Evolutionary conservation across 1,284 basidiomycete genomes (phyloP).

Genomic region (Dichomitus squalens): DNA sequence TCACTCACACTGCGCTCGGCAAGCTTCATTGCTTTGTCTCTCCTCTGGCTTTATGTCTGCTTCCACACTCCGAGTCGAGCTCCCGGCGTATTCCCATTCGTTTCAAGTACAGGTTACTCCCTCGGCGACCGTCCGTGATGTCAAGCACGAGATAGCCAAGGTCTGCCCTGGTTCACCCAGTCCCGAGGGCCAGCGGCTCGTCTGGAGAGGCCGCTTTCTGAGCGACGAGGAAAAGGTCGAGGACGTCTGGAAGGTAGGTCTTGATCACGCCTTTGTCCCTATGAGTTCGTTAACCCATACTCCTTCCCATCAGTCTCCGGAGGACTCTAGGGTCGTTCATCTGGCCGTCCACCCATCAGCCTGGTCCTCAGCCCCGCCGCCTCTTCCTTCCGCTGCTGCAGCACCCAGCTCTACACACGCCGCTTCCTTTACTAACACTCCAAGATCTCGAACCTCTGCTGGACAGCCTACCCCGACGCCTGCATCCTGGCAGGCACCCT

Average conservation of each 20-base stretch:
- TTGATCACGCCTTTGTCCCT: not conserved
- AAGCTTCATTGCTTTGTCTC: conserved; percentile 17
- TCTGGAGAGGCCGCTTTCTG: conserved; percentile 72
- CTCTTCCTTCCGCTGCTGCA: conserved; percentile 1
- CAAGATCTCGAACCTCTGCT: conserved; percentile 2
- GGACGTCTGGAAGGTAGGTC: conserved; percentile 68
- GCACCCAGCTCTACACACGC: not conserved
- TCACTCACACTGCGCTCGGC: conserved; percentile 7
- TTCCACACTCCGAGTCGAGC: conserved; percentile 65
- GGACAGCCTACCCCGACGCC: not conserved
- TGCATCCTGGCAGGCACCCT: not conserved
- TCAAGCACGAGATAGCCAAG: conserved; percentile 66
- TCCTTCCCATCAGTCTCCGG: conserved; percentile 44
- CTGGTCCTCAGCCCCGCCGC: conserved; percentile 59
- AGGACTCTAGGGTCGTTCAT: conserved; percentile 66
- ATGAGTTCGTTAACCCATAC: conserved; percentile 16
- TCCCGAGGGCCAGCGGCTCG: conserved; percentile 70
- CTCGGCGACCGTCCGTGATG: conserved; percentile 54
- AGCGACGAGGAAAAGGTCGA: conserved; percentile 64
- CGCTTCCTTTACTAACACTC: not conserved
- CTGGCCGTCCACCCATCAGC: conserved; percentile 76
- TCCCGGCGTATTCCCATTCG: conserved; percentile 71
- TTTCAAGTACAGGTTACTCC: conserved; percentile 57
- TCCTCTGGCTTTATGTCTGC: conserved; percentile 35
- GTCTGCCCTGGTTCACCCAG: conserved; percentile 67